Percentiles rank a stretch among this genome's conserved stretches.
phyloP scores from a whole-genome alignment of 768 basidiomycete genomes.

The Tylopilus intermedius region DNA sequence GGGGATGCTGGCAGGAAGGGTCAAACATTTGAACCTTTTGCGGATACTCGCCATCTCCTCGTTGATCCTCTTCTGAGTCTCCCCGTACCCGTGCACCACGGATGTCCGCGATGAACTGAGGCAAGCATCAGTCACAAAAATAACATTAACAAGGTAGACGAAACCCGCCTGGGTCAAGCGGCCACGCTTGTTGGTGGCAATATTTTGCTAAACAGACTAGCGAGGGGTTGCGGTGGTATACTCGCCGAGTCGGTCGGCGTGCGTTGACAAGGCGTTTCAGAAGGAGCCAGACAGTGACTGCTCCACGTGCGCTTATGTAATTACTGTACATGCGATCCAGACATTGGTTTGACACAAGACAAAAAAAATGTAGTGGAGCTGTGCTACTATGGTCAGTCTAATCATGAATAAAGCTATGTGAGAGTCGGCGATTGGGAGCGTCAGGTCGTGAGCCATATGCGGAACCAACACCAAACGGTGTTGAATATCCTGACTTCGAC shows the following conservation, averaged over 20 bases:
- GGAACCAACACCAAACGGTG: conserved; percentile 44
- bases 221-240: not conserved
- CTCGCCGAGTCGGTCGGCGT: too few relatives aligned
- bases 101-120: conserved; percentile 96
- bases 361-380: not conserved
- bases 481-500: conserved; percentile 56
- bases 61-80: conserved; percentile 98
- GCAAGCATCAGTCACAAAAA: conserved; percentile 5
- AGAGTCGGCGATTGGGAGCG: conserved; percentile 58
- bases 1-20: conserved; percentile 5
- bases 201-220: conserved; percentile 28
- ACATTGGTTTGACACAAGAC: conserved; percentile 12
- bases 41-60: conserved; percentile 99
- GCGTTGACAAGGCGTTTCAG: not conserved
- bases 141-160: not conserved
- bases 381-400: conserved; percentile 13
- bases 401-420: conserved; percentile 33
- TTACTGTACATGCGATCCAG: too few relatives aligned
- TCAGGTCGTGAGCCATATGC: conserved; percentile 53
- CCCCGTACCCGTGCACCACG: conserved; percentile 95
- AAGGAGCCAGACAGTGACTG: too few relatives aligned
- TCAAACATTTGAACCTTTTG: conserved; percentile 92
- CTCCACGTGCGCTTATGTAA: conserved; percentile 3
- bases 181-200: conserved; percentile 92
- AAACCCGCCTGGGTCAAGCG: conserved; percentile 78